Evolutionary conservation across 78 protist genomes (phyloP), one percentile per base, ranked within the genome.

Genomic region (Dictyostelium citrinum): DNA sequence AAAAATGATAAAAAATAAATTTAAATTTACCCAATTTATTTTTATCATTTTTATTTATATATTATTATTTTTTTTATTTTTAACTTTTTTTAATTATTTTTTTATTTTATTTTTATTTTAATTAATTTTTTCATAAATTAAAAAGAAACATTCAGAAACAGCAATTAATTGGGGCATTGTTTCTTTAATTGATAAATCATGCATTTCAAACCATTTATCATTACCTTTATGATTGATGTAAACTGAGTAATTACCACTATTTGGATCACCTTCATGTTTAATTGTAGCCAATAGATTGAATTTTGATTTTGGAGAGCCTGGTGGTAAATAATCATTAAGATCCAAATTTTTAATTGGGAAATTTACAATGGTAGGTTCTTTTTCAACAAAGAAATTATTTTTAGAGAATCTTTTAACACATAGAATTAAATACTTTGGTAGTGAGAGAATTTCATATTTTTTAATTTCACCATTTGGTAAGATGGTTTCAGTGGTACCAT

Each of bases 341-440:
- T 98, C 99, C 11, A 98, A 84, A 46, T 97, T 94, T 76, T 95
- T 98, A 33, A 98, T 86, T 16, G 99, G 99, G 64, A 95, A 97
- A 64, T 97, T 98, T 27, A 98, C 99, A 24, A 98, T 95, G 46
- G 99, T 98, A 12, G 97, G 95, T 61, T 98, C 98, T 77, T 98
- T 98, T 96, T 98, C 99, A 10, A 82, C 31, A 45, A 94, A 64
- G 81, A 90, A 97, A 60, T 90, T 93, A 71, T 99, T 97, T 67
- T 97, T 95, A 3, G 90, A 74, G 91, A 98, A 98, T 17, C 99
- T 92, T 78, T 97, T 96, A 84, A 98, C 60, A 70, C 83, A 61
- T 24, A 99, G 27, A 11, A 98, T 84, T 27, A 99, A 96, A 72
- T 97, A 99, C 9, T 37, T 39, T n/a, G 99, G 99, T 55, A 97